Evolutionary conservation across 768 basidiomycete species (phyloP).

Genomic region (Suillus decipiens): DNA sequence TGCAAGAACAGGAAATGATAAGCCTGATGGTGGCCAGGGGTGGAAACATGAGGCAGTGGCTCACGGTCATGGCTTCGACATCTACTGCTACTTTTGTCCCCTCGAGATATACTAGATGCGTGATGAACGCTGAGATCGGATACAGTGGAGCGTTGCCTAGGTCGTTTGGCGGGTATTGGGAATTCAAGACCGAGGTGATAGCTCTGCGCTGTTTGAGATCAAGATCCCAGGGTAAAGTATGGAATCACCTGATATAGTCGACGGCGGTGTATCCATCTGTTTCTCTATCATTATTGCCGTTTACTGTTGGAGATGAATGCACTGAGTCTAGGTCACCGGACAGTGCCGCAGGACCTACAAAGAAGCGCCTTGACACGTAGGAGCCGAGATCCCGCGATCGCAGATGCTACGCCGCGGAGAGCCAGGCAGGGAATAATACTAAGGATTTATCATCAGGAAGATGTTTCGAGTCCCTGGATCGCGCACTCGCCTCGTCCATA

Average conservation of each 20-base stretch:
- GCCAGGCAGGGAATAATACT: slow-evolving; percentile 94
- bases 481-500: slow-evolving; percentile 81
- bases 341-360: slow-evolving; percentile 47
- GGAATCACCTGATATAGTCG: slow-evolving; percentile 75
- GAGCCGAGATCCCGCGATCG: slow-evolving; percentile 71
- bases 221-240: slow-evolving; percentile 12
- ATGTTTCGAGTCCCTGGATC: slow-evolving; percentile 8
- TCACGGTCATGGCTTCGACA: slow-evolving; percentile 57
- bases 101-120: slow-evolving; percentile 79
- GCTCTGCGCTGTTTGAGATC: slow-evolving; percentile 44
- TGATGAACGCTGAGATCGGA: slow-evolving; percentile 79
- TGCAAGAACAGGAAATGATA: slow-evolving; percentile 26
- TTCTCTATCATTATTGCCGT: slow-evolving; percentile 86
- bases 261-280: slow-evolving; percentile 82
- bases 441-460: slow-evolving; percentile 13
- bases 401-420: slow-evolving; percentile 73
- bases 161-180: slow-evolving; percentile 54
- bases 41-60: slow-evolving; percentile 25
- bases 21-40: slow-evolving; percentile 6
- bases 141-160: slow-evolving; percentile 64
- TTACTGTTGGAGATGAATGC: slow-evolving; percentile 55
- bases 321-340: slow-evolving; percentile 4
- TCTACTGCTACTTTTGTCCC: slow-evolving; percentile 67
- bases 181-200: slow-evolving; percentile 70
- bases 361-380: slow-evolving; percentile 85